phyloP scores from a whole-genome alignment of 1,284 basidiomycete genomes.

The Sporisorium sorghi region DNA sequence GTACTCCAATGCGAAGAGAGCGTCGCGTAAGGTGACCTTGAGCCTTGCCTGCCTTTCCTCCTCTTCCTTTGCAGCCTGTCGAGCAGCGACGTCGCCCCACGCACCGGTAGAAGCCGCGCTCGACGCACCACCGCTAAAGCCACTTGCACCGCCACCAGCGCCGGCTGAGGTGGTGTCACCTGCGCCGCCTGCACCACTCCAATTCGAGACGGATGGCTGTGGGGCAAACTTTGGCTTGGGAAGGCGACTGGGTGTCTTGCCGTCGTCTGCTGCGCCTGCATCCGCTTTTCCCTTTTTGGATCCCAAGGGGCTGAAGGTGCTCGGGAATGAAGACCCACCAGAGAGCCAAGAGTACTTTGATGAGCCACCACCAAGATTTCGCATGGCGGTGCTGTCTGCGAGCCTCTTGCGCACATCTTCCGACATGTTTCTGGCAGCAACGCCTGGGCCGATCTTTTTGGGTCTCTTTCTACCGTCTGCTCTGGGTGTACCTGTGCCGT shows the following conservation, averaged over 20 bases:
- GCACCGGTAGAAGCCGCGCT: conserved; percentile 43
- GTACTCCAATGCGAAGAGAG: conserved; percentile 64
- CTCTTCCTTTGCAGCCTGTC: conserved; percentile 62
- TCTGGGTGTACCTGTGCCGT: conserved; percentile 35
- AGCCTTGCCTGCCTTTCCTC: conserved; percentile 58
- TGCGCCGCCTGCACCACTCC: conserved; percentile 29
- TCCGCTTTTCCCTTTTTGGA: conserved; percentile 42
- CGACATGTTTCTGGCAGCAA: conserved; percentile 62
- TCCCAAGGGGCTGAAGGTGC: conserved; percentile 32
- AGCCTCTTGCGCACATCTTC: conserved; percentile 66
- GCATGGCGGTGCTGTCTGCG: conserved; percentile 67
- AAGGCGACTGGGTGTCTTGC: conserved; percentile 30
- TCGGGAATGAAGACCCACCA: conserved; percentile 25
- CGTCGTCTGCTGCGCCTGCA: conserved; percentile 24
- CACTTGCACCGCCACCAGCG: neutral
- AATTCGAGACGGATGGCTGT: conserved; percentile 35
- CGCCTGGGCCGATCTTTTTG: conserved; percentile 56
- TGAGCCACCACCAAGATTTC: conserved; percentile 58
- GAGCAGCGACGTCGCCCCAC: conserved; percentile 65
- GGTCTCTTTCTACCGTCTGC: conserved; percentile 46
- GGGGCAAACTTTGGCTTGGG: conserved; percentile 66
- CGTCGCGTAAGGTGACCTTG: conserved; percentile 64
- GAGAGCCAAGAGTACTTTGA: conserved; percentile 61
- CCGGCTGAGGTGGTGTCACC: conserved; percentile 2
- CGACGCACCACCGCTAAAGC: no score